Conservation (phyloP, 2,329 filamentous ascomycete genomes). For the Ambrosiella xylebori region DNA sequence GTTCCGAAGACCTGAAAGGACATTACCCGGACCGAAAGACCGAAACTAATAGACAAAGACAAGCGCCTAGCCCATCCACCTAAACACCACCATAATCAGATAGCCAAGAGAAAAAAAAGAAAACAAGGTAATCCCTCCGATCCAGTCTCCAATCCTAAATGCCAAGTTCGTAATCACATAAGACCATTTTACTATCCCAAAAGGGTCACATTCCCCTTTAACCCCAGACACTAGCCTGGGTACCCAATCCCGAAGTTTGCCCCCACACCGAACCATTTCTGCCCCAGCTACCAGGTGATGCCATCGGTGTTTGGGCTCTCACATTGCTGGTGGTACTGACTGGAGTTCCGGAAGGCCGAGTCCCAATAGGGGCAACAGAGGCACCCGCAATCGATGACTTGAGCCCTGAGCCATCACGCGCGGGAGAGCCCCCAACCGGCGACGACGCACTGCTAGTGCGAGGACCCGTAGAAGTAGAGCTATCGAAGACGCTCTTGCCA, state of each 20-base stretch:
- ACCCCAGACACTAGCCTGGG: constrained; percentile 89
- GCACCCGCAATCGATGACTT: constrained; percentile 30
- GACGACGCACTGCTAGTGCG: constrained; percentile 31
- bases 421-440: constrained; percentile 64
- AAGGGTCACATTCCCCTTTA: constrained; percentile 24
- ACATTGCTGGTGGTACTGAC: constrained; percentile 36
- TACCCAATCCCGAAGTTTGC: constrained; percentile 61
- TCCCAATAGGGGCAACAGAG: constrained; percentile 82
- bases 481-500: too few species aligned
- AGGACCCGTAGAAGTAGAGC: too few species aligned
- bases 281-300: constrained; percentile 18
- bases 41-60: too few species aligned
- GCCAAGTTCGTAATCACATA: too few species aligned
- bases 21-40: too few species aligned
- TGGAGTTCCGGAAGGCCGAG: constrained; percentile 53
- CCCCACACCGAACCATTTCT: constrained; percentile 55
- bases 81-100: too few species aligned
- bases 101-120: too few species aligned
- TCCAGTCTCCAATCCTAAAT: too few species aligned
- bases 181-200: neutral
- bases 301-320: constrained; percentile 73
- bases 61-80: too few species aligned
- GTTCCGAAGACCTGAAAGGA: too few species aligned
- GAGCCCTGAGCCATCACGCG: constrained; percentile 41
- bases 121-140: too few species aligned